Percentiles rank a stretch among this genome's conserved stretches.
Evolutionary conservation across 129 eudicot species (phyloP).

Genomic region (Ambrosia trifida): DNA sequence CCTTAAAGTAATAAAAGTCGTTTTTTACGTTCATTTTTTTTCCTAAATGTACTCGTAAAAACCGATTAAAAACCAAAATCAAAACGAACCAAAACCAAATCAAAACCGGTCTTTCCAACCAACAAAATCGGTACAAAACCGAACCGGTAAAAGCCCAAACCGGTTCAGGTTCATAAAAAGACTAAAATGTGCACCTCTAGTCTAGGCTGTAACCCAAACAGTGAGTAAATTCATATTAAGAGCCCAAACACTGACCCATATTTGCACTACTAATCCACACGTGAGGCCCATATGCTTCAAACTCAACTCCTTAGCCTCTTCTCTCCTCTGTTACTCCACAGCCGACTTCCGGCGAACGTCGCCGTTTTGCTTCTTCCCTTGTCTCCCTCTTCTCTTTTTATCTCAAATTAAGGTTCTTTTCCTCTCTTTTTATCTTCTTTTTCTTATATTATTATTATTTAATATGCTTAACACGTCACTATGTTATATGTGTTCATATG

Average conservation of each 20-base stretch:
- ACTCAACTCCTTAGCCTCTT: conserved; percentile 2
- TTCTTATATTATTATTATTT: background rate
- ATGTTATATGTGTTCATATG: background rate
- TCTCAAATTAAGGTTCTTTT: background rate
- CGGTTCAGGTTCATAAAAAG: too few relatives aligned
- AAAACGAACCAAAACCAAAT: too few relatives aligned
- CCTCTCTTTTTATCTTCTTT: background rate
- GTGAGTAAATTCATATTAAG: background rate
- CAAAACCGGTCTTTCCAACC: too few relatives aligned
- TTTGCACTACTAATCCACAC: background rate
- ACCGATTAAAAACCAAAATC: too few relatives aligned
- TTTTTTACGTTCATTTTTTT: too few relatives aligned
- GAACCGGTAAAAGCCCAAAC: too few relatives aligned
- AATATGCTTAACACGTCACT: background rate
- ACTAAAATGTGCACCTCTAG: too few relatives aligned
- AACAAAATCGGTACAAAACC: too few relatives aligned
- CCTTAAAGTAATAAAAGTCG: too few relatives aligned
- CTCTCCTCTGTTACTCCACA: background rate
- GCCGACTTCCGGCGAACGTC: background rate
- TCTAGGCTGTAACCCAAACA: too few relatives aligned
- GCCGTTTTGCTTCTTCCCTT: background rate
- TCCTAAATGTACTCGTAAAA: too few relatives aligned
- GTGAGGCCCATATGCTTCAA: background rate
- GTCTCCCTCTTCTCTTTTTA: background rate
- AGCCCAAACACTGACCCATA: background rate